These are phyloP conservation scores for Geranium brycei DNA, from an alignment of 345 rosid genomes.

Conservation along the genomic window DNA sequence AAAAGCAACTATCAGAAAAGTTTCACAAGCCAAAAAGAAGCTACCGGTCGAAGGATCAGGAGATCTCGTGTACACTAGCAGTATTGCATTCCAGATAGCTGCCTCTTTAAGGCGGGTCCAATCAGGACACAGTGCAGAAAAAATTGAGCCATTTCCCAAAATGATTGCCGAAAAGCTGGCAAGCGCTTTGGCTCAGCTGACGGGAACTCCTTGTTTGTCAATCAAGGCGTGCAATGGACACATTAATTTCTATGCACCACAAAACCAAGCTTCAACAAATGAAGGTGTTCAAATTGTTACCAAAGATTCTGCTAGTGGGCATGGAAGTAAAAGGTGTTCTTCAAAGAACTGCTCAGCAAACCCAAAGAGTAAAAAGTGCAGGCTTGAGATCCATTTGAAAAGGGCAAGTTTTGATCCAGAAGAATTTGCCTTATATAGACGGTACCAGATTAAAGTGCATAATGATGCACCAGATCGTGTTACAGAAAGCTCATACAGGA, in stretches of 20 bases:
- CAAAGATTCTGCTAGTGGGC: constrained; percentile 27
- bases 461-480: constrained; percentile 51
- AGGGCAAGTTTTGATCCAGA: constrained; percentile 79
- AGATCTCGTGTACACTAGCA: constrained; percentile 59
- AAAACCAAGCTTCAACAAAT: constrained; percentile 20
- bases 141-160: constrained; percentile 26
- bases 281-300: constrained; percentile 21
- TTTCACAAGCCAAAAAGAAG: constrained; percentile 46
- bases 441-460: constrained; percentile 80
- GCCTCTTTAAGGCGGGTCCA: constrained; percentile 34
- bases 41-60: constrained; percentile 50
- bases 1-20: constrained; percentile 55
- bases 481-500: constrained; percentile 46
- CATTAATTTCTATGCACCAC: constrained; percentile 46
- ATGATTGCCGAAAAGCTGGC: constrained; percentile 53
- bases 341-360: constrained; percentile 23
- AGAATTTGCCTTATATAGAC: constrained; percentile 68
- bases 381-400: constrained; percentile 66
- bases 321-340: constrained; percentile 28
- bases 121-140: constrained; percentile 16
- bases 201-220: constrained; percentile 24
- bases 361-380: constrained; percentile 30
- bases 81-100: constrained; percentile 68
- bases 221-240: constrained; percentile 73
- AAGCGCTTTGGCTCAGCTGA: constrained; percentile 24